phyloP scores from a whole-genome alignment of 2,329 filamentous ascomycete genomes.

The Colletotrichum agaves region DNA sequence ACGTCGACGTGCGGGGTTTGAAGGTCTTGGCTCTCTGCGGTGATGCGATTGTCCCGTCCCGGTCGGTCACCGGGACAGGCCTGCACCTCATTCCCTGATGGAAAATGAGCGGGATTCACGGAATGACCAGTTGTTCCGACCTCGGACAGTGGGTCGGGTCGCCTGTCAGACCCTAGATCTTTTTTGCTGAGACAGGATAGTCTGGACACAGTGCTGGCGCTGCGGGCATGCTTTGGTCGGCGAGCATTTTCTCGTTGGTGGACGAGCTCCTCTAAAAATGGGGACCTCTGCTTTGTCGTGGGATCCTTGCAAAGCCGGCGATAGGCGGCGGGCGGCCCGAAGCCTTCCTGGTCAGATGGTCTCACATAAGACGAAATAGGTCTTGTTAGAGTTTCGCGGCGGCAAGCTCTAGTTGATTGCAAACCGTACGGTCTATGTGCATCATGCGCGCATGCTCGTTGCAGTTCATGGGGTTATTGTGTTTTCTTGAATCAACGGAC shows the following conservation, averaged over 20 bases:
- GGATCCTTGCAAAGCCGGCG: conserved; percentile 36
- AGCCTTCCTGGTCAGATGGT: conserved; percentile 25
- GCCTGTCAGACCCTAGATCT: conserved; percentile 10
- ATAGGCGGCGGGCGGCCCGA: conserved; percentile 33
- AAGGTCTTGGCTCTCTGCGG: conserved; percentile 15
- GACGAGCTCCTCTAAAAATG: conserved; percentile 18
- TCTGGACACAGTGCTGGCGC: conserved; percentile 20
- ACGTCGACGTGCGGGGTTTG: conserved; percentile 33
- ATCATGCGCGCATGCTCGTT: neutral
- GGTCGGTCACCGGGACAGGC: conserved; percentile 26
- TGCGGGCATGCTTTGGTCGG: conserved; percentile 4
- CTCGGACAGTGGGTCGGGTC: conserved; percentile 37
- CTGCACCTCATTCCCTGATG: conserved; percentile 21
- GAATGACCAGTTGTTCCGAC: conserved; percentile 37
- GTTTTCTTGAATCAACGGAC: neutral
- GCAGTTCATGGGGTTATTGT: neutral
- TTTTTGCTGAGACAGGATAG: conserved; percentile 22
- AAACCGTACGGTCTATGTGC: neutral
- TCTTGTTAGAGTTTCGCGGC: conserved; percentile 12
- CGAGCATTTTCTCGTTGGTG: conserved; percentile 20
- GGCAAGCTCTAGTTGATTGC: conserved; percentile 1
- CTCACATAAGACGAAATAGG: conserved; percentile 22
- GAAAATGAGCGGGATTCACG: conserved; percentile 31
- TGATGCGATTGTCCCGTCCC: conserved; percentile 22
- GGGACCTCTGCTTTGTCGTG: conserved; percentile 6